Percentiles rank a stretch among this genome's conserved stretches.
Evolutionary conservation across 768 basidiomycete genomes (phyloP).

Genomic region (Tricholoma saponaceum): DNA sequence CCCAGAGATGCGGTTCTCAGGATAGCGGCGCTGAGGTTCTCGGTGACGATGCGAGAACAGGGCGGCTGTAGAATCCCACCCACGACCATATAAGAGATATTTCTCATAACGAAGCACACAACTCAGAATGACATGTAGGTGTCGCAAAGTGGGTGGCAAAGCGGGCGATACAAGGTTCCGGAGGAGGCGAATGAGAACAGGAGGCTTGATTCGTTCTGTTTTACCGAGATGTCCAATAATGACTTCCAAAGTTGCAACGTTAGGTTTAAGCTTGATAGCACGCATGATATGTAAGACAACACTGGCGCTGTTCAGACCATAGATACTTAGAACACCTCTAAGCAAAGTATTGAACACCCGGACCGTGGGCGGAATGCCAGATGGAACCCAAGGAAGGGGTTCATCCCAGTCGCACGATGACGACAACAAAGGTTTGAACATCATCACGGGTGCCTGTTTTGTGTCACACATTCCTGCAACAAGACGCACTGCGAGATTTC

Average conservation of each 20-base stretch:
- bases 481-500: conserved; percentile 48
- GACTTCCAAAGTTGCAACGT: conserved; percentile 51
- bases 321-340: conserved; percentile 40
- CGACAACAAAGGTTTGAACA: conserved; percentile 22
- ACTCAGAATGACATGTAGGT: conserved; percentile 53
- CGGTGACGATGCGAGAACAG: conserved; percentile 30
- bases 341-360: conserved; percentile 63
- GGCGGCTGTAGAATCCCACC: conserved; percentile 43
- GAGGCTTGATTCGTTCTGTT: conserved; percentile 37
- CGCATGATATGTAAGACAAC: conserved; percentile 54
- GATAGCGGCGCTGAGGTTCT: conserved; percentile 7
- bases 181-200: conserved; percentile 43
- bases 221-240: conserved; percentile 50
- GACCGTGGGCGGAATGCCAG: conserved; percentile 32
- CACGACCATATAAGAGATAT: conserved; percentile 34
- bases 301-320: conserved; percentile 46
- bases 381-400: conserved; percentile 25
- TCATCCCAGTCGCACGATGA: conserved; percentile 7
- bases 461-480: conserved; percentile 42
- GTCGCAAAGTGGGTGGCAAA: conserved; percentile 46
- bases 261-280: conserved; percentile 42
- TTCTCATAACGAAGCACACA: conserved; percentile 52
- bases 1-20: conserved; percentile 18
- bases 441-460: conserved; percentile 19
- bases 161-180: conserved; percentile 37